Conservation (phyloP, 2,329 filamentous ascomycete species). For the Rhexocercosporidium sp. region DNA sequence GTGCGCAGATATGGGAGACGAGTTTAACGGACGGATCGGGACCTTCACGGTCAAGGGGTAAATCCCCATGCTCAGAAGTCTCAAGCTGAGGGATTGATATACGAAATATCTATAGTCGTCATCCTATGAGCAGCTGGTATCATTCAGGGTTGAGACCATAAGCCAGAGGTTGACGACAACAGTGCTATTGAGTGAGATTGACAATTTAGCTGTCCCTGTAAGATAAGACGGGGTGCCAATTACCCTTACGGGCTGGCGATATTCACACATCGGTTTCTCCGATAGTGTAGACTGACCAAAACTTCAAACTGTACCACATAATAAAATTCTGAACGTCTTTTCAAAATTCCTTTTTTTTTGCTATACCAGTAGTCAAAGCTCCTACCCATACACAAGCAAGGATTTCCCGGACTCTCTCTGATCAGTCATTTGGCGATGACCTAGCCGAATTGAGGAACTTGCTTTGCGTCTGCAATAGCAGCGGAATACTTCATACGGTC, state of each 20-base stretch:
- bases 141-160: too few relatives aligned
- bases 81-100: background rate
- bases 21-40: background rate
- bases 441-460: conserved; percentile 44
- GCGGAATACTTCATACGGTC: conserved; percentile 53
- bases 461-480: conserved; percentile 51
- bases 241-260: too few relatives aligned
- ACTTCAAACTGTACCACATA: too few relatives aligned
- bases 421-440: background rate
- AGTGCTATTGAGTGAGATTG: too few relatives aligned
- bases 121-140: too few relatives aligned
- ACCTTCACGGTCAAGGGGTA: background rate
- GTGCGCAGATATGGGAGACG: conserved; percentile 8
- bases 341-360: background rate
- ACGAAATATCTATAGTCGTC: too few relatives aligned
- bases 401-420: background rate
- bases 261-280: too few relatives aligned
- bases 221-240: too few relatives aligned
- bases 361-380: background rate
- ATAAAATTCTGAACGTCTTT: too few relatives aligned
- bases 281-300: too few relatives aligned
- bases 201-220: too few relatives aligned
- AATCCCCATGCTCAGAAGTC: background rate
- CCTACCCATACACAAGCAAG: background rate
- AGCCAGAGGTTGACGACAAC: too few relatives aligned